Evolutionary conservation across 2,329 filamentous ascomycete species (phyloP), one percentile per base, ranked within the genome.

Genomic region (Pezicula rhizophila): DNA sequence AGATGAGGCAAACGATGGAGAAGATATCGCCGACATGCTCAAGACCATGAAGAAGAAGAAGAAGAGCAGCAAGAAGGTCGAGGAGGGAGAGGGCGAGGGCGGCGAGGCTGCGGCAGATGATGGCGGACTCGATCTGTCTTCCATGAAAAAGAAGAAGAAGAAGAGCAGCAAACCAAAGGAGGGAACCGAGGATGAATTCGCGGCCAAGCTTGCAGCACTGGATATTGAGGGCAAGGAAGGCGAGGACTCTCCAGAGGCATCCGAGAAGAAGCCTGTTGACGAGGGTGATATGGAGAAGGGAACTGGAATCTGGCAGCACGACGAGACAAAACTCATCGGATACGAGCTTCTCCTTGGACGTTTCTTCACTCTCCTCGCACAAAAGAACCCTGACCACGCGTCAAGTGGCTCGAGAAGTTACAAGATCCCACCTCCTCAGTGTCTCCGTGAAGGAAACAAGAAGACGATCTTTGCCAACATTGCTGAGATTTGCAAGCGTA

Each of bases 381-480:
- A 92, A 72, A 91, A 95, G 78, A 95, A 99, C 77, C 93, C 93
- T 61, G 93, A 99, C 68, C 86, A 97, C 64, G 85, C 92, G 57
- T 86, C 88, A 55, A 88, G 84, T 68, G 89, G 89, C 58, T 83
- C 84, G 64, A 93, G 90, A 79, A 95, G 87, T 71, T 99, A 97
- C 83, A 97, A 97, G 83, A 99, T 99, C 61, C 93, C 93, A 46
- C 93, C 93, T 46, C 93, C 93, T 45, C 93, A 99, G 77, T 97
- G 93, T 75, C 83, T 97, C 66, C 91, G 93, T 75, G 93, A 99
- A 90, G 93, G 93, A 69, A 99, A 99, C 84, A 95, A 96, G 82
- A 95, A 95, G 85, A 99, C 93, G 55, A 96, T 99, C 66, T 99
- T 99, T 66, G 93, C 92, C 77, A 99, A 99, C 77, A 93, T 99